Percentiles rank a stretch among this genome's conserved stretches.
Conservation (phyloP, 2,329 filamentous ascomycete species). For the Lachnellula cervina region DNA sequence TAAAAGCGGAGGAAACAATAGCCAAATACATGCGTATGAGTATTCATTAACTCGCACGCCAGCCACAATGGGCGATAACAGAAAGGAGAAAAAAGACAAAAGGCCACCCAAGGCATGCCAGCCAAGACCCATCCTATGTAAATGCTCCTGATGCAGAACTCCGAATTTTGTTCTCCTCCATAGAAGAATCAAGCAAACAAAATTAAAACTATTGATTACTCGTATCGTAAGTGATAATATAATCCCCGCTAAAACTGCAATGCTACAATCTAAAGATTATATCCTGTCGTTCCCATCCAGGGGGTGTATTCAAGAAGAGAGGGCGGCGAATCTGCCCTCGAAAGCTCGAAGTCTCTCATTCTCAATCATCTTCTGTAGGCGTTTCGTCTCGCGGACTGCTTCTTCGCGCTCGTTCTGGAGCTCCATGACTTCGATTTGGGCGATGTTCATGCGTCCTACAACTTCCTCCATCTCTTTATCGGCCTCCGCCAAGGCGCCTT, state of each 20-base stretch:
- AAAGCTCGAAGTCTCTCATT: conserved; percentile 31
- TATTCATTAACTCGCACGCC: neutral
- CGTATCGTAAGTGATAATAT: neutral
- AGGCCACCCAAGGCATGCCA: neutral
- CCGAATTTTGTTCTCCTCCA: neutral
- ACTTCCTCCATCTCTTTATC: conserved; percentile 82
- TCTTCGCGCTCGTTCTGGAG: conserved; percentile 72
- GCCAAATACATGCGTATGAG: neutral
- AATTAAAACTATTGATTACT: neutral
- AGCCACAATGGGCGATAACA: neutral
- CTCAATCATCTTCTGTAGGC: conserved; percentile 62
- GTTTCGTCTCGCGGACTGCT: conserved; percentile 65
- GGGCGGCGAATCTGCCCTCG: conserved; percentile 26
- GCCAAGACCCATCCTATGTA: neutral
- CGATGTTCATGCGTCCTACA: conserved; percentile 73
- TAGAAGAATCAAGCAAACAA: neutral
- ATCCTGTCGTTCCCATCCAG: neutral
- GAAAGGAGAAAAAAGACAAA: neutral
- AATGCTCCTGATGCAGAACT: neutral
- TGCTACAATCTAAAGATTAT: neutral
- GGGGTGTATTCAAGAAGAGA: conserved; percentile 16
- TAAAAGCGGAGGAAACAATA: neutral
- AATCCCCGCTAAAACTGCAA: neutral
- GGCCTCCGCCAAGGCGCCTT: conserved; percentile 70
- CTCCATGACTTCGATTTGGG: conserved; percentile 77